Percentiles rank a stretch among this genome's conserved stretches.
Evolutionary conservation across 768 basidiomycete species (phyloP).

Genomic region (Hemileccinum rubropunctum): DNA sequence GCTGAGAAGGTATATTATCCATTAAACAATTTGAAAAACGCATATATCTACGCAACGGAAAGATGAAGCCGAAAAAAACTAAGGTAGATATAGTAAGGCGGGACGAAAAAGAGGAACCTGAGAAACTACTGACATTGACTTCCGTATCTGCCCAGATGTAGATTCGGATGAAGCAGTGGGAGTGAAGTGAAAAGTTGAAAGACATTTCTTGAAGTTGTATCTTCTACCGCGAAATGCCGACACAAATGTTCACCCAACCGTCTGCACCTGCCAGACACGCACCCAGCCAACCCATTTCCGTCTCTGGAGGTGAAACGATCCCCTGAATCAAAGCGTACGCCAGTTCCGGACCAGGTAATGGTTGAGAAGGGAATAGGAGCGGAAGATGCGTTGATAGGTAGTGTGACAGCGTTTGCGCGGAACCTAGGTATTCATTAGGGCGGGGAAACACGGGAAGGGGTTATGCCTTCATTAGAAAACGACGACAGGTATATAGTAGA

Average conservation of each 20-base stretch:
- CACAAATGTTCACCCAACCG: constrained; percentile 91
- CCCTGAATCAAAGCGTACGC: constrained; percentile 87
- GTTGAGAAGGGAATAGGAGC: constrained; percentile 65
- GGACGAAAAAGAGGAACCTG: not conserved
- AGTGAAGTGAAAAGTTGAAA: not conserved
- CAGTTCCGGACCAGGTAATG: constrained; percentile 45
- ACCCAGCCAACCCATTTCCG: constrained; percentile 94
- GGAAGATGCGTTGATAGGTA: constrained; percentile 75
- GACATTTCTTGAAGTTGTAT: not conserved
- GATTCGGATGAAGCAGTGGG: not conserved
- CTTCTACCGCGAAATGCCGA: constrained; percentile 49
- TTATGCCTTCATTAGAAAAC: not conserved
- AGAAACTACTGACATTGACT: not conserved
- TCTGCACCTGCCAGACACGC: constrained; percentile 90
- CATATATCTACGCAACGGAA: constrained; percentile 7
- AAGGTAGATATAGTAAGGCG: constrained; percentile 1
- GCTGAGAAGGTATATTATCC: constrained; percentile 4
- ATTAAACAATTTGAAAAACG: constrained; percentile 11
- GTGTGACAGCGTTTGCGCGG: constrained; percentile 64
- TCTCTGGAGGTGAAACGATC: constrained; percentile 73
- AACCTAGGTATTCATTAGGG: constrained; percentile 44
- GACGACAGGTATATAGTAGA: not conserved
- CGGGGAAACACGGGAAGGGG: not conserved
- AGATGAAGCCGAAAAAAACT: not conserved
- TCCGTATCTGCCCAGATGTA: not conserved